Percentiles rank a stretch among this genome's conserved stretches.
These are phyloP conservation scores for Phytophthora macrochlamydospora DNA, from an alignment of 352 stramenopile genomes.

Conservation along the genomic window DNA sequence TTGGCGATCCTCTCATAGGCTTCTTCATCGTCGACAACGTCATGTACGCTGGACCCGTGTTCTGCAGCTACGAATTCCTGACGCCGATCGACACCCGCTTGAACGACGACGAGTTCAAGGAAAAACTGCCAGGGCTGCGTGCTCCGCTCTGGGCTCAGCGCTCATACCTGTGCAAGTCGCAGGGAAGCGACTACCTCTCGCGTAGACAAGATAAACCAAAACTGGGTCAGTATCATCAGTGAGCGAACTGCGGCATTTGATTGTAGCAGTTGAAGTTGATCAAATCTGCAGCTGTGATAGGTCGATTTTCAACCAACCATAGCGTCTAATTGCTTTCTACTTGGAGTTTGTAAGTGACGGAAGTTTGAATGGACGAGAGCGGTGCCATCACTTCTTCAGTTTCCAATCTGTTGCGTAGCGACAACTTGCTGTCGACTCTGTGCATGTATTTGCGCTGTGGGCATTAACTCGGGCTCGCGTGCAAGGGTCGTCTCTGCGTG, in stretches of 20 bases:
- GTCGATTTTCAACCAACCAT: background rate
- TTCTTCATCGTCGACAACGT: constrained; percentile 17
- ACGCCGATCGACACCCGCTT: constrained; percentile 10
- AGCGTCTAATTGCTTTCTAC: background rate
- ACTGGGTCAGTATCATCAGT: no score
- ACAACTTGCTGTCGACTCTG: background rate
- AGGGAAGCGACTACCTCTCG: no score
- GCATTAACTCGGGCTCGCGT: constrained; percentile 19
- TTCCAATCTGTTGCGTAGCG: background rate
- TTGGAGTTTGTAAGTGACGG: background rate
- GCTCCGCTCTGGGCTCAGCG: background rate
- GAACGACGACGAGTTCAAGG: constrained; percentile 8
- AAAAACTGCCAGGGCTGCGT: background rate
- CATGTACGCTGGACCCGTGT: constrained; percentile 19
- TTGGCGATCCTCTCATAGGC: constrained; percentile 6
- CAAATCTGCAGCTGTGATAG: no score
- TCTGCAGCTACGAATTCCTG: constrained; percentile 24
- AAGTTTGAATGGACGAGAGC: constrained; percentile 18
- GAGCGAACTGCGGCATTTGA: background rate
- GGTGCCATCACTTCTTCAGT: constrained; percentile 10
- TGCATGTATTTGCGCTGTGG: constrained; percentile 20
- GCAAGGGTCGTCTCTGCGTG: constrained; percentile 27
- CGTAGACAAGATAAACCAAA: no score
- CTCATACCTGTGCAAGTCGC: background rate
- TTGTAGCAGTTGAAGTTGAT: constrained; percentile 18